Conservation (phyloP, 495 filamentous ascomycete species). For the Neurospora sp. region DNA sequence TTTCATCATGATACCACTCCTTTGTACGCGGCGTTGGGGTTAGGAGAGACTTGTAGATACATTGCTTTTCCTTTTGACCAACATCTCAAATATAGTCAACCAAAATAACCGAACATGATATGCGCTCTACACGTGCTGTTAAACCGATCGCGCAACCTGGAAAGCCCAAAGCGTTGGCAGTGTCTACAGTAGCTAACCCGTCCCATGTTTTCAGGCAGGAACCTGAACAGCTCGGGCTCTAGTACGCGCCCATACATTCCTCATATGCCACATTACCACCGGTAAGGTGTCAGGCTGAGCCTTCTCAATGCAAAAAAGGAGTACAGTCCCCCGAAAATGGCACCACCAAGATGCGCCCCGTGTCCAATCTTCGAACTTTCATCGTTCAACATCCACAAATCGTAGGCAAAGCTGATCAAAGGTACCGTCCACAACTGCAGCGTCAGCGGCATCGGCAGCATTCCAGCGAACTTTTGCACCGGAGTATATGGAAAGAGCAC, state of each 20-base stretch:
- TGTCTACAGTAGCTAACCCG: background rate
- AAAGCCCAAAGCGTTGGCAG: background rate
- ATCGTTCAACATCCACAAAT: background rate
- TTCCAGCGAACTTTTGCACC: background rate
- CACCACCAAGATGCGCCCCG: background rate
- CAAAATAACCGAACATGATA: background rate
- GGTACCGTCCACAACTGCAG: background rate
- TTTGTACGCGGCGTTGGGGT: background rate
- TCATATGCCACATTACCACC: background rate
- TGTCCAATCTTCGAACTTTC: background rate
- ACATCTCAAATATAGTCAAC: background rate
- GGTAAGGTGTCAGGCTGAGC: background rate
- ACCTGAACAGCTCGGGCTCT: background rate
- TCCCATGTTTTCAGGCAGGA: background rate
- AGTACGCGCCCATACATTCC: background rate
- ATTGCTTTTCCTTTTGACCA: background rate
- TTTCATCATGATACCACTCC: background rate
- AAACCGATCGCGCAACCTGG: background rate
- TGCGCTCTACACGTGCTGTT: background rate
- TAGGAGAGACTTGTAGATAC: background rate
- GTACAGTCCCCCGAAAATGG: background rate
- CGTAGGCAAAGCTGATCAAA: background rate
- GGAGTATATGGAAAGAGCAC: background rate
- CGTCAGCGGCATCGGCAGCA: background rate
- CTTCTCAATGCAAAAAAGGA: background rate